Evolutionary conservation across 78 protist species (phyloP), one percentile per base, ranked within the genome.

Genomic region (Dictyostelium capitatum): DNA sequence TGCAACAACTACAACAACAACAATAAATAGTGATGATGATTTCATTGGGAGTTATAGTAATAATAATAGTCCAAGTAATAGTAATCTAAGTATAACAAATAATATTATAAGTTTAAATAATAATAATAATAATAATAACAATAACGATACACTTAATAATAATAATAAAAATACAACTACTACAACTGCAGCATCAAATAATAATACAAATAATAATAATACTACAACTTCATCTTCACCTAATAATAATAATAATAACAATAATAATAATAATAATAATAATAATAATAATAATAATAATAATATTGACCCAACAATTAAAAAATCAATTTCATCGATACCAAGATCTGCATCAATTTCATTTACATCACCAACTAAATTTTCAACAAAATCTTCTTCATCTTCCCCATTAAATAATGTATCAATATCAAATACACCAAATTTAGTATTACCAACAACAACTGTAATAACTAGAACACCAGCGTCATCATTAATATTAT

Each of bases 301-400:
- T 62, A 23, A 57, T 12, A n/a, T 25, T 62, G 28, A 62, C 11
- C 70, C 70, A 62, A 62, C 70, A 62, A 62, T 62, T 30, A 62
- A 37, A 37, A 37, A 37, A 37, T 37, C 43, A 37, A 37, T 37
- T 37, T 37, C 43, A 37, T 37, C 43, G 2, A 37, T 37, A 37
- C 43, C 70, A 41, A 41, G 54, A 41, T 70, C 78, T 30, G 23
- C 51, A 32, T 70, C 48, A 81, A 81, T 78, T 25, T 72, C 59
- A 37, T 51, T 20, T 37, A 59, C 75, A 67, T 37, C 47, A 32
- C 51, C 89, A 70, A 70, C 7, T 65, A 70, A 23, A 81, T 37
- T 64, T 57, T 79, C 84, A 79, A 50, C 73, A 0, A 10, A 11
- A 15, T 57, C 84, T 14, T 80, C 87, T 14, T 80, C 87, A 80